Conservation (phyloP, 192 early-diverging fungal genomes). For the Mortierella hygrophila region DNA sequence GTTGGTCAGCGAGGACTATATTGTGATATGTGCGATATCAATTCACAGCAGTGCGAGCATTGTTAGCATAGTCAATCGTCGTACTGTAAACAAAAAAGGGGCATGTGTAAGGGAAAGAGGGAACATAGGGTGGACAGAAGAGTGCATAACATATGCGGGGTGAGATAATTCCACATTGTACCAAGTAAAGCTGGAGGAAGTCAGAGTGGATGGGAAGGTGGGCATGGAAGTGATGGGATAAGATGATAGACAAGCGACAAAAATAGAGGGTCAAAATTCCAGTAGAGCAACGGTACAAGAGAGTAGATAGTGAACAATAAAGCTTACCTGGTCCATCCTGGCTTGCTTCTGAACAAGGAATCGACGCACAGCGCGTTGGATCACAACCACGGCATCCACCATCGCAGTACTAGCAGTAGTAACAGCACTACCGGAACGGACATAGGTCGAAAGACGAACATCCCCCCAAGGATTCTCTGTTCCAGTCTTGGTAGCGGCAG, state of each 20-base stretch:
- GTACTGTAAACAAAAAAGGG: no score
- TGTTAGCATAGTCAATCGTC: neutral
- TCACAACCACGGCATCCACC: constrained; percentile 27
- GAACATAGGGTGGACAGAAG: neutral
- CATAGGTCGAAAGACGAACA: neutral
- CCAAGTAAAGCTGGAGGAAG: neutral
- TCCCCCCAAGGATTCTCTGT: neutral
- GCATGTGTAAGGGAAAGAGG: neutral
- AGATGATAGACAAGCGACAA: constrained; percentile 9
- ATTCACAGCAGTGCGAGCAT: neutral
- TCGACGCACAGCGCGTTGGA: constrained; percentile 55
- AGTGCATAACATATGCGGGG: no score
- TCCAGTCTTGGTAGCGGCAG: neutral
- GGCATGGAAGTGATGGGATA: no score
- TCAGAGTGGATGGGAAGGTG: neutral
- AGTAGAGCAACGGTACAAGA: neutral
- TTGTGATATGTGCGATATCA: neutral
- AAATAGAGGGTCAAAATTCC: constrained; percentile 4
- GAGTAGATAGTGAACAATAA: neutral
- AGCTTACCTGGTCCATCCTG: constrained; percentile 11
- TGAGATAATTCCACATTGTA: neutral
- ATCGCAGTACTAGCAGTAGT: neutral
- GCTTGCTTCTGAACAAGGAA: constrained; percentile 31
- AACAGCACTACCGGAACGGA: no score
- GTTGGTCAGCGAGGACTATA: neutral